Evolutionary conservation across 2,329 filamentous ascomycete genomes (phyloP).

Genomic region (Davidsoniella neocaledoniae): DNA sequence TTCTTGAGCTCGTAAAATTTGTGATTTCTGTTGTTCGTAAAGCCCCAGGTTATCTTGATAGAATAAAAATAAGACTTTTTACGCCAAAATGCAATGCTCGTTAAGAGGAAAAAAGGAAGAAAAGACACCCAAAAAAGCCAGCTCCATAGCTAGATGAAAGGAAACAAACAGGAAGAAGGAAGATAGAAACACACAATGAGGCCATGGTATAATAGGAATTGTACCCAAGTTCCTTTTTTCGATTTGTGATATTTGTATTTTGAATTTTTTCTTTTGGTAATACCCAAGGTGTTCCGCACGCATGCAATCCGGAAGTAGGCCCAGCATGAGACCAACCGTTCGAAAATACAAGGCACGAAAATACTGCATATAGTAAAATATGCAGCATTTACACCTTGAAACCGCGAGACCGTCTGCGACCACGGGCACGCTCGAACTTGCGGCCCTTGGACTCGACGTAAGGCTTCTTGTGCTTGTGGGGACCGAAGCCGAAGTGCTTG

Average conservation of each 20-base stretch:
- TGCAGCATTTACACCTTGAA: slow-evolving; percentile 86
- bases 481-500: slow-evolving; percentile 98
- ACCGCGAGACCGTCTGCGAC: slow-evolving; percentile 92
- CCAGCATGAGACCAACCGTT: too few species aligned
- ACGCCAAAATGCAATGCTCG: slow-evolving; percentile 8
- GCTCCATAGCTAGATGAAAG: slow-evolving; percentile 11
- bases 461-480: slow-evolving; percentile 98
- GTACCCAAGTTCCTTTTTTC: slow-evolving; percentile 6
- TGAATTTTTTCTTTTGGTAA: slow-evolving; percentile 2
- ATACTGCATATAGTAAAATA: too few species aligned
- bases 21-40: slow-evolving; percentile 2
- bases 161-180: slow-evolving; percentile 3
- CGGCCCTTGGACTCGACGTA: slow-evolving; percentile 96
- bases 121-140: slow-evolving; percentile 11
- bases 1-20: slow-evolving; percentile 12
- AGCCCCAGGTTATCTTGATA: neutral
- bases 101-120: slow-evolving; percentile 7
- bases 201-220: too few species aligned
- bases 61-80: slow-evolving; percentile 1
- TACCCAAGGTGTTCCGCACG: neutral
- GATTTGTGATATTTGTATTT: slow-evolving; percentile 2
- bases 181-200: too few species aligned
- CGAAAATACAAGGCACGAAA: neutral
- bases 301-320: neutral
- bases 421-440: slow-evolving; percentile 99